phyloP scores from a whole-genome alignment of 129 eudicot species.

The Ambrosia trifida region DNA sequence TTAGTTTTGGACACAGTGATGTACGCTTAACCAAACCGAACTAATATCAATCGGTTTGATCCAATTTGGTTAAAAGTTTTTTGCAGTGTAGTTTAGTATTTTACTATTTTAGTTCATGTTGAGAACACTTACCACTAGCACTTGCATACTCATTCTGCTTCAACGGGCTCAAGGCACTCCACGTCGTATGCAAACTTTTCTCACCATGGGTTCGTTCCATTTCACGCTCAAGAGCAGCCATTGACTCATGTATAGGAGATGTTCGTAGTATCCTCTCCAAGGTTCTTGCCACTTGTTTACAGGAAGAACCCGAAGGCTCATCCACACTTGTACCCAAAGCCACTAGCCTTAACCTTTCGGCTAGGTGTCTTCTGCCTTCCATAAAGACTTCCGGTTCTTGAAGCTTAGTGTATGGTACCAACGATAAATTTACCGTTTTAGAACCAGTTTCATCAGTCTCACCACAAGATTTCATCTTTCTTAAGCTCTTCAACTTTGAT shows the following conservation, averaged over 20 bases:
- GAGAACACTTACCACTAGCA: slow-evolving; percentile 32
- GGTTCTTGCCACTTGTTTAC: slow-evolving; percentile 39
- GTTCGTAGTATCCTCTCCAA: slow-evolving; percentile 49
- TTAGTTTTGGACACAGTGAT: too few relatives aligned
- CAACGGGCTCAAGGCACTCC: slow-evolving; percentile 2
- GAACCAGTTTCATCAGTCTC: slow-evolving; percentile 4
- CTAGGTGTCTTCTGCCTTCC: slow-evolving; percentile 69
- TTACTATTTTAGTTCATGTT: neutral
- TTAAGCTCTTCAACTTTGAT: slow-evolving; percentile 22
- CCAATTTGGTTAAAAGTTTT: too few relatives aligned
- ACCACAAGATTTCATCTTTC: slow-evolving; percentile 18
- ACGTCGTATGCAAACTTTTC: slow-evolving; percentile 8
- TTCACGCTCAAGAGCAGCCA: slow-evolving; percentile 28
- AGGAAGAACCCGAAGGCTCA: slow-evolving; percentile 17
- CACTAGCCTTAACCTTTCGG: slow-evolving; percentile 50
- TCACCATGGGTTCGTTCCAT: slow-evolving; percentile 24
- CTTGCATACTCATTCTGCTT: slow-evolving; percentile 10
- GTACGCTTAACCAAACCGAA: too few relatives aligned
- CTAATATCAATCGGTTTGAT: neutral
- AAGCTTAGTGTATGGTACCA: slow-evolving; percentile 28
- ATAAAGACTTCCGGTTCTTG: slow-evolving; percentile 43
- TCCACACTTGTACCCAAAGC: slow-evolving; percentile 25
- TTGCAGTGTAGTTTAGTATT: slow-evolving; percentile 1
- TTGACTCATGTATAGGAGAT: slow-evolving; percentile 42
- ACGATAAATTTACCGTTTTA: slow-evolving; percentile 19